Evolutionary conservation across 345 rosid genomes (phyloP).

Genomic region (Cardamine resedifolia): DNA sequence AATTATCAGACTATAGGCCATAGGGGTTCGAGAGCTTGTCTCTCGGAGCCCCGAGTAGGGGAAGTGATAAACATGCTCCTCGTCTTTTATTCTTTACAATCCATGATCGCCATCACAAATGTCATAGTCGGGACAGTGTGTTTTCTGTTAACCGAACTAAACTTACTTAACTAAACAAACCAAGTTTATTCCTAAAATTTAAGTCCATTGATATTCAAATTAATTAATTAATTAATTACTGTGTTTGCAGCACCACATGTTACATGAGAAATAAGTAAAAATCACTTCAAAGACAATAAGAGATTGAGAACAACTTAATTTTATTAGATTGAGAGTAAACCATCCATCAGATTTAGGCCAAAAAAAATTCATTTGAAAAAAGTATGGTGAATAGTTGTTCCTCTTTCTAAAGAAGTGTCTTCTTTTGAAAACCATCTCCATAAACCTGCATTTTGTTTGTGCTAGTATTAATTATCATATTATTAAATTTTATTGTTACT

Average conservation of each 20-base stretch:
- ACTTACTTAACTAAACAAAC: not conserved
- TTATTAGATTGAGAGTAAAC: not conserved
- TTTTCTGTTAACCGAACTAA: not conserved
- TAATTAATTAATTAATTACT: not conserved
- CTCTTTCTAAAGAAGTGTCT: not conserved
- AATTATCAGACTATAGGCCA: no score
- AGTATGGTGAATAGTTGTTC: not conserved
- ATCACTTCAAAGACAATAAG: not conserved
- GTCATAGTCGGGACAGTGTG: not conserved
- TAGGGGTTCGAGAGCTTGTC: no score
- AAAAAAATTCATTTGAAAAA: not conserved
- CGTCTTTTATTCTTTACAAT: no score
- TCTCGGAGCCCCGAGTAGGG: no score
- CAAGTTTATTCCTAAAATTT: not conserved
- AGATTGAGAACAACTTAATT: not conserved
- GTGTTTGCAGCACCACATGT: not conserved
- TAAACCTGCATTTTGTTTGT: not conserved
- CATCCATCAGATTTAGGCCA: not conserved
- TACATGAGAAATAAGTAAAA: not conserved
- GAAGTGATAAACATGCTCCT: no score
- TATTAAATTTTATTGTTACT: not conserved
- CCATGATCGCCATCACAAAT: constrained; percentile 1
- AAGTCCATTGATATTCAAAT: not conserved
- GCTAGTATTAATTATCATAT: not conserved
- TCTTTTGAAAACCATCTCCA: not conserved